These are phyloP conservation scores for Camellia granthamiana DNA, from an alignment of 148 eudicot species.

Conservation along the genomic window DNA sequence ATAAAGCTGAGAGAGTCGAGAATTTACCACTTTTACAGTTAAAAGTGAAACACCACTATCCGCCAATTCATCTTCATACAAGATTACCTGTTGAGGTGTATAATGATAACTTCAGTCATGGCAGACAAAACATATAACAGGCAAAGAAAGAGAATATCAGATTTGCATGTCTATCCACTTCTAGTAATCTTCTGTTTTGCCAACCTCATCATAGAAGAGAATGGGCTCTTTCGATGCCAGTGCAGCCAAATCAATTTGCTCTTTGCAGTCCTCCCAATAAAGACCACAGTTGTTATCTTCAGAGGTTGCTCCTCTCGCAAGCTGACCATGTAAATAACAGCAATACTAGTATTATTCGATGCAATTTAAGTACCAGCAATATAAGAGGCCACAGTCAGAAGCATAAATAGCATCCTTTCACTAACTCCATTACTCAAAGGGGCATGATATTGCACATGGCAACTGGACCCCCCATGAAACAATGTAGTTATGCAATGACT, in stretches of 20 bases:
- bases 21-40: conserved; percentile 91
- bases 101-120: conserved; percentile 18
- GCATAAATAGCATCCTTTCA: conserved; percentile 1
- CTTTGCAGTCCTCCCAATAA: conserved; percentile 76
- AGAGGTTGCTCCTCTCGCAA: conserved; percentile 25
- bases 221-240: conserved; percentile 86
- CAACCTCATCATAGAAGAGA: conserved; percentile 95
- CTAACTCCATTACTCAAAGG: too few species aligned
- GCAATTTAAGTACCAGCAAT: background rate
- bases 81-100: conserved; percentile 52
- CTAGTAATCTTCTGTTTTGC: conserved; percentile 11
- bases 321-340: conserved; percentile 26
- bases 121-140: background rate
- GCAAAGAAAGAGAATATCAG: conserved; percentile 8
- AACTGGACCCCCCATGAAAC: background rate
- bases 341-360: background rate
- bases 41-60: conserved; percentile 86
- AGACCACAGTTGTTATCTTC: conserved; percentile 35
- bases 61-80: conserved; percentile 94
- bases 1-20: background rate
- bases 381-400: background rate
- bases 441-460: background rate
- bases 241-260: conserved; percentile 73
- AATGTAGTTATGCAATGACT: background rate
- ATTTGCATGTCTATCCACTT: background rate